A percentile compares a stretch with the other conserved stretches of the same genome.
Evolutionary conservation across 345 rosid species (phyloP).

Genomic region (Capsella bursapastoris): DNA sequence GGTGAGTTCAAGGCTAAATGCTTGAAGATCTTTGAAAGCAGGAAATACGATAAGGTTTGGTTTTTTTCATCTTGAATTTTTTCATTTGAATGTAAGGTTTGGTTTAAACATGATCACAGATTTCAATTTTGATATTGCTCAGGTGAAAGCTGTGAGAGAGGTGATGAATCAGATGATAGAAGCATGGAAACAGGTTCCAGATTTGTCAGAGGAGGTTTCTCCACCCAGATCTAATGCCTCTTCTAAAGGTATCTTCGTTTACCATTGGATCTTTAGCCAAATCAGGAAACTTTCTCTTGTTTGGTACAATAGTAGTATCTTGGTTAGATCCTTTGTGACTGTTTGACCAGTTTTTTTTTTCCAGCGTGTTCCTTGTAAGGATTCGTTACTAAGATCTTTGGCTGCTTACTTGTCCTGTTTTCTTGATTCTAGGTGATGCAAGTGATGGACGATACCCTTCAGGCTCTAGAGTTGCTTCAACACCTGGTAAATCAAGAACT

Average conservation of each 20-base stretch:
- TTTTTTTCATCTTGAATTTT: constrained; percentile 9
- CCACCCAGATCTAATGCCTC: constrained; percentile 71
- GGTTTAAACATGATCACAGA: background rate
- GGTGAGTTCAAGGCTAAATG: constrained; percentile 70
- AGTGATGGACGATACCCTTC: constrained; percentile 55
- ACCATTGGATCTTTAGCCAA: constrained; percentile 21
- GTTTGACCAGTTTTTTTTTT: background rate
- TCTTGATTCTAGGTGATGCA: constrained; percentile 45
- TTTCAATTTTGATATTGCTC: constrained; percentile 13
- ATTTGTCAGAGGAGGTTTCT: constrained; percentile 74
- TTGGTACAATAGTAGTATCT: constrained; percentile 20
- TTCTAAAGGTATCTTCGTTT: constrained; percentile 60
- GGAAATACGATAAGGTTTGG: constrained; percentile 82
- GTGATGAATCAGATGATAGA: constrained; percentile 88
- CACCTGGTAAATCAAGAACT: constrained; percentile 47
- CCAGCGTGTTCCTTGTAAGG: background rate
- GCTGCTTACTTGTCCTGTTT: constrained; percentile 20
- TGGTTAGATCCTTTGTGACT: constrained; percentile 9
- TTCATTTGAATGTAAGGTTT: constrained; percentile 7
- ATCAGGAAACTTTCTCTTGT: constrained; percentile 30
- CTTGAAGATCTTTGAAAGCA: constrained; percentile 69
- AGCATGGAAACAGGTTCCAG: constrained; percentile 93
- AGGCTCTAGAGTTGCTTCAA: constrained; percentile 52
- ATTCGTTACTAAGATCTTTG: constrained; percentile 11
- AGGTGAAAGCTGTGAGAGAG: constrained; percentile 95